phyloP scores from a whole-genome alignment of 2,329 filamentous ascomycete genomes.

The Fusarium brevicatenulatum region DNA sequence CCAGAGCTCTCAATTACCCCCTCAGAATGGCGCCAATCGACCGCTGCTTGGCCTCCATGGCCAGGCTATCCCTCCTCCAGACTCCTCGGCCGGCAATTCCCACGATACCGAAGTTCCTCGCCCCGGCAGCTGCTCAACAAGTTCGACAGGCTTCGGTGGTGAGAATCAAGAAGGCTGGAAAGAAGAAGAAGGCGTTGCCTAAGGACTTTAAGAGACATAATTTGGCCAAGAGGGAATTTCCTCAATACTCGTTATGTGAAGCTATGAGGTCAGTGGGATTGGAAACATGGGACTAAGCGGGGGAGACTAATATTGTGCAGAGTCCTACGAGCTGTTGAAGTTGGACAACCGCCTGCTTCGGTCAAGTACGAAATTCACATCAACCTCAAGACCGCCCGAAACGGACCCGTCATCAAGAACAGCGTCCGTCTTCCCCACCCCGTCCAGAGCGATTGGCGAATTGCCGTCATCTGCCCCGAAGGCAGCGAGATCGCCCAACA shows the following conservation, averaged over 20 bases:
- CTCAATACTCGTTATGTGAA: constrained; percentile 84
- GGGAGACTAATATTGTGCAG: constrained; percentile 55
- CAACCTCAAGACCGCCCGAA: constrained; percentile 83
- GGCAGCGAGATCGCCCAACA: constrained; percentile 78
- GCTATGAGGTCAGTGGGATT: constrained; percentile 79
- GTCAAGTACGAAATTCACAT: constrained; percentile 91
- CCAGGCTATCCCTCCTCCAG: constrained; percentile 59
- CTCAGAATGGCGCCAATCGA: constrained; percentile 61
- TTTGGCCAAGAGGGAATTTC: constrained; percentile 69
- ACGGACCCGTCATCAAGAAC: constrained; percentile 87
- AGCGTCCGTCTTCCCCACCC: constrained; percentile 89
- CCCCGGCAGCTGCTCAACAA: constrained; percentile 57
- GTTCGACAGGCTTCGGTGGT: constrained; percentile 54
- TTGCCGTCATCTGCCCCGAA: constrained; percentile 92
- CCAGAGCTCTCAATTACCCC: constrained; percentile 43
- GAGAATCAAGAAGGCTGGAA: constrained; percentile 62
- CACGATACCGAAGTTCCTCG: constrained; percentile 60
- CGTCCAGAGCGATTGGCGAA: constrained; percentile 86
- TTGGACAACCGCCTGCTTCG: constrained; percentile 77
- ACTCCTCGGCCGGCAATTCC: constrained; percentile 54
- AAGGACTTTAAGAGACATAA: constrained; percentile 75
- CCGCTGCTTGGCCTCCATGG: constrained; percentile 65
- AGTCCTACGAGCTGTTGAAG: constrained; percentile 91
- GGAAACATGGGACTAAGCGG: neutral
- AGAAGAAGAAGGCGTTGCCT: constrained; percentile 68